These are phyloP conservation scores for Verticillium nonalfalfae DNA, from an alignment of 2,329 filamentous ascomycete species.

Conservation along the genomic window DNA sequence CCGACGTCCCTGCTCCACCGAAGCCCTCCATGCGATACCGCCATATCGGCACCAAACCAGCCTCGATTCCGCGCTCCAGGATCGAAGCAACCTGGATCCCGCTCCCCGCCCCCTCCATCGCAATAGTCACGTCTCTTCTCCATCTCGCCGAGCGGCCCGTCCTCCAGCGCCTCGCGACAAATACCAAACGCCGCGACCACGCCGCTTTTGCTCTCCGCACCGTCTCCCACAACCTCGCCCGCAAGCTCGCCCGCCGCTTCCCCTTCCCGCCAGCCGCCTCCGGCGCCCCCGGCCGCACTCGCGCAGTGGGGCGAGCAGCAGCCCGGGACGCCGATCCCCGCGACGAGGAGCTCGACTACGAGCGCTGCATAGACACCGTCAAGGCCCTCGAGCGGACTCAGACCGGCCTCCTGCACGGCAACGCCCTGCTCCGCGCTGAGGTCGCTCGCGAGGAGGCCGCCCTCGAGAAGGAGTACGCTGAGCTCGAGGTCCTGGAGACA, in stretches of 20 bases:
- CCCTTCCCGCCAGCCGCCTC: slow-evolving; percentile 56
- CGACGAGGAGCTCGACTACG: slow-evolving; percentile 58
- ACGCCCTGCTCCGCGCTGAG: slow-evolving; percentile 54
- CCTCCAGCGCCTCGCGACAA: slow-evolving; percentile 46
- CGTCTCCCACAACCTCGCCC: slow-evolving; percentile 48
- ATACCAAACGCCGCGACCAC: slow-evolving; percentile 41
- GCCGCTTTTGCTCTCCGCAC: slow-evolving; percentile 49
- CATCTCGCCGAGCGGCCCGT: slow-evolving; percentile 55
- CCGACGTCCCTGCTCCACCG: slow-evolving; percentile 13
- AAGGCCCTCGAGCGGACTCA: slow-evolving; percentile 50
- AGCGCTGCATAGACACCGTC: slow-evolving; percentile 56
- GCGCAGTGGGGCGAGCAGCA: slow-evolving; percentile 2
- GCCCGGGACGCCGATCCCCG: slow-evolving; percentile 27
- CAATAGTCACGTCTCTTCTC: slow-evolving; percentile 49
- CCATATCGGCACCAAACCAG: slow-evolving; percentile 43
- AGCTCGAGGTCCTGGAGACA: slow-evolving; percentile 42
- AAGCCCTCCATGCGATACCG: slow-evolving; percentile 34
- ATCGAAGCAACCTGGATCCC: slow-evolving; percentile 65
- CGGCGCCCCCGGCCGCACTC: slow-evolving; percentile 8
- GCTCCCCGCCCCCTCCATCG: slow-evolving; percentile 47
- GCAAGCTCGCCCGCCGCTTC: slow-evolving; percentile 52
- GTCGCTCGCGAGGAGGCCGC: slow-evolving; percentile 48
- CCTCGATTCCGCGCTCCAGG: slow-evolving; percentile 51
- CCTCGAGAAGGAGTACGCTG: slow-evolving; percentile 49
- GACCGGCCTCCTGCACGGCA: slow-evolving; percentile 55